Percentiles rank a stretch among this genome's conserved stretches.
phyloP scores from a whole-genome alignment of 2,329 filamentous ascomycete species.

The Rutstroemia sp. region DNA sequence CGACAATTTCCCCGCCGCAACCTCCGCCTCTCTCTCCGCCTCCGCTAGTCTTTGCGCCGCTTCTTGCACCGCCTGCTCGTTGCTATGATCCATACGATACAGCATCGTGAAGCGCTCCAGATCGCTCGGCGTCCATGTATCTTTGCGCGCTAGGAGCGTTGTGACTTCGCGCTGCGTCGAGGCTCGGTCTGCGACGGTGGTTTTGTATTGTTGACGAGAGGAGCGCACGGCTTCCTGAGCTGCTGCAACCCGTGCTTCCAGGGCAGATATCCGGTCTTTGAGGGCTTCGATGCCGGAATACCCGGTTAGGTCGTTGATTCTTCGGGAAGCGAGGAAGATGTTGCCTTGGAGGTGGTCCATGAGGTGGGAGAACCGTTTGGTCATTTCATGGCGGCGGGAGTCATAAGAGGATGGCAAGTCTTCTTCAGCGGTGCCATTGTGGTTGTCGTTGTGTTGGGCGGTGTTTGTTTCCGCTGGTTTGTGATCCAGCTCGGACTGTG shows the following conservation, averaged over 20 bases:
- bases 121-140: constrained; percentile 79
- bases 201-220: constrained; percentile 70
- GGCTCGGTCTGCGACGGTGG: constrained; percentile 77
- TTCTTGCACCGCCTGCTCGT: constrained; percentile 74
- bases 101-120: constrained; percentile 91
- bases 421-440: constrained; percentile 8
- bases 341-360: constrained; percentile 89
- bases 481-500: constrained; percentile 4
- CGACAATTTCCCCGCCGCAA: constrained; percentile 66
- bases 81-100: constrained; percentile 86
- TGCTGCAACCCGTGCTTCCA: constrained; percentile 49
- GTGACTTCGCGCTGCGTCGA: constrained; percentile 93
- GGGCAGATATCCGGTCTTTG: constrained; percentile 66
- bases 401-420: constrained; percentile 42
- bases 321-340: constrained; percentile 75
- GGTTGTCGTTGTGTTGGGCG: not conserved
- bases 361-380: constrained; percentile 52
- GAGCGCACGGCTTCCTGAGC: constrained; percentile 61
- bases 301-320: constrained; percentile 88
- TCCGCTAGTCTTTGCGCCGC: constrained; percentile 65
- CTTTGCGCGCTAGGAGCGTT: constrained; percentile 85
- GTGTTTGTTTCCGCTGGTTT: not conserved
- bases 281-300: constrained; percentile 87
- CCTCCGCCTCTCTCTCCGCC: constrained; percentile 74
- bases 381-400: constrained; percentile 36